Evolutionary conservation across 2,329 filamentous ascomycete species (phyloP), one percentile per base, ranked within the genome.

Genomic region (Ceratocystis alfenasii): DNA sequence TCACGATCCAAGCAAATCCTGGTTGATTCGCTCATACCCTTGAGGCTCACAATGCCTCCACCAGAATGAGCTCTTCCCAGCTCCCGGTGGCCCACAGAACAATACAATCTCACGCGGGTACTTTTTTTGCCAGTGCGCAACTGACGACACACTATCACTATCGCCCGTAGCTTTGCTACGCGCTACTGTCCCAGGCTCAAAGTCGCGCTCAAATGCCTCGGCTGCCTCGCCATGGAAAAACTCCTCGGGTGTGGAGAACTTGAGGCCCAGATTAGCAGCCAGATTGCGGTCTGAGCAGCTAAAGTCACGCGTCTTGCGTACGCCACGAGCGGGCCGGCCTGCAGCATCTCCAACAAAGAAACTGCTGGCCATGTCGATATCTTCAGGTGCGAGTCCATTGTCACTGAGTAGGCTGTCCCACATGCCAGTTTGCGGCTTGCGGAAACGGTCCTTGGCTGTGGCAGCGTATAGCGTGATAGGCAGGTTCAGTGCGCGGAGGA

Each of bases 1-100:
- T 5, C 28, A 74, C 74, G 83, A 87, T 75, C 95, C 96, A 60
- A 96, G 79, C 1, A 81, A 83, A 74, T 97, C 94, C 76, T 97
- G 94, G 71, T 97, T 99, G 36, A 96, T 83, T 61, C 94, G 83
- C 72, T 85, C 83, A 73, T 95, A 97, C 2, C 86, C 88, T 33
- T 94, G 76, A 28, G 88, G 88, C 73, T 91, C 80, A 45, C 97
- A 78, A 69, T 88, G 78, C 68, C 82, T 85, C 84, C 87, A 90
- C 76, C 87, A 96, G 72, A 94, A 96, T 0, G 90, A 93, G 48
- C 90, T 95, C 75, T 99, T 97, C 20, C 94, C 94, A 2, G 90
- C 85, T 1, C 89, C 92, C 0, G 94, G 94, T 61, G 89, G 90
- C 1, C 94, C 94, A 72, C 89, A 93, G 73, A 95, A 90, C 6